Percentiles rank a stretch among this genome's conserved stretches.
These are phyloP conservation scores for Coffea canephora DNA, from an alignment of 257 asterid genomes.

Conservation along the genomic window DNA sequence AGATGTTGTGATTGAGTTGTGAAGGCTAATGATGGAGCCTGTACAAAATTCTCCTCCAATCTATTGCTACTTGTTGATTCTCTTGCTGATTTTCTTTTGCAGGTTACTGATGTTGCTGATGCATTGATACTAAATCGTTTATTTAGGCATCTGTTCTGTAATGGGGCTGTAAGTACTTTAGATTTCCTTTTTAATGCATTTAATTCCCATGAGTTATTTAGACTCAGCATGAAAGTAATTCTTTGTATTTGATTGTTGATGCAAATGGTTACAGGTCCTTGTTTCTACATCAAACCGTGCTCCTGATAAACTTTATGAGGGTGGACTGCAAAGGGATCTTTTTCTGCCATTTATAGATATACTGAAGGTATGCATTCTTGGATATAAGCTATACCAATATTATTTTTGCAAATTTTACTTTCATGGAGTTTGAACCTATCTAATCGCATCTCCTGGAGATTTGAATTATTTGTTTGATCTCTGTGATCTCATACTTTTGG, in stretches of 20 bases:
- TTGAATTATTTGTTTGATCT: not conserved
- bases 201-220: not conserved
- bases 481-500: not conserved
- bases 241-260: not conserved
- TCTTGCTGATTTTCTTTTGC: slow-evolving; percentile 5
- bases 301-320: slow-evolving; percentile 88
- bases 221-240: not conserved
- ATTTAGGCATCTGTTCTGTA: slow-evolving; percentile 65
- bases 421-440: not conserved
- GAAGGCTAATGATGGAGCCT: not conserved
- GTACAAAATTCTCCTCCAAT: not conserved
- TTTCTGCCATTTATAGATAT: slow-evolving; percentile 43
- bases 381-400: not conserved
- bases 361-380: slow-evolving; percentile 52
- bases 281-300: slow-evolving; percentile 94
- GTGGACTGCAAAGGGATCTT: slow-evolving; percentile 75
- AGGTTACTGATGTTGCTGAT: slow-evolving; percentile 94
- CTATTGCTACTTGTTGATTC: not conserved
- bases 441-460: not conserved
- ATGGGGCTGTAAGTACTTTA: slow-evolving; percentile 68
- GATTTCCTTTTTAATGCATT: not conserved
- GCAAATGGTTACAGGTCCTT: slow-evolving; percentile 53
- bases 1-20: not conserved
- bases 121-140: slow-evolving; percentile 84
- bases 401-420: not conserved